Base-by-base conservation (phyloP, 345 rosid genomes). In the Eutrema heterophyllum region DNA sequence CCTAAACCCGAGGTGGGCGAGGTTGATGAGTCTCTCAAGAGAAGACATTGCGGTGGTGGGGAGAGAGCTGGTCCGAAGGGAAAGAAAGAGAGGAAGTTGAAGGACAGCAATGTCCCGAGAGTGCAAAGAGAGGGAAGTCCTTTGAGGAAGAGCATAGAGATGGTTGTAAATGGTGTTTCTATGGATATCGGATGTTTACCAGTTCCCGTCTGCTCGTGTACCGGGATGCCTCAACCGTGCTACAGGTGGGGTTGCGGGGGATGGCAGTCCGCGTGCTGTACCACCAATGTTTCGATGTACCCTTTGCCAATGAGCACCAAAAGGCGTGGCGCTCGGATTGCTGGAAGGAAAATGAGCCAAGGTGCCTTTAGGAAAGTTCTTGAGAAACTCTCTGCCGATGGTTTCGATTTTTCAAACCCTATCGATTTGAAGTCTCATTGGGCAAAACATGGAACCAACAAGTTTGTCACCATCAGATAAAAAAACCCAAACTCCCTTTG, bases 171-270 rank as follows among this genome's bases (percentile, higher is more conserved):
- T 78, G 97, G 96, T 18, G 84, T 88, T 67, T 85, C 83, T 50
- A 86, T 91, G 91, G 98, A 93, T 79, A 89, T 91, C 45, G 86
- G 96, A 0, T 83, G 86, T 54, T 86, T 93, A 68, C 96, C 97
- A 0, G 91, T 89, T 62, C 98, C 98, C 0, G 89, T 89, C 21
- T 94, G 98, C 82, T 85, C 98, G 0, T 93, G 98, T 72, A 93
- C 98, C 24, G 96, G 97, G 62, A 45, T 74, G 43, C 81, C 96
- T 26, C 96, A 87, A 72, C 97, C 85, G 56, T 91, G 97, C 39
- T 93, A 93, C 62, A 81, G 97, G 33, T 93, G 98, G 97, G 97
- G 98, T 11, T 89, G 96, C 54, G 98, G 98, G 3, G 98, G 98
- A 60, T 93, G 98, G 98, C 98, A 93, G 66, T 93, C 98, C 0